Evolutionary conservation across 163 green algal species (phyloP).

Genomic region (Scenedesmus sp.): DNA sequence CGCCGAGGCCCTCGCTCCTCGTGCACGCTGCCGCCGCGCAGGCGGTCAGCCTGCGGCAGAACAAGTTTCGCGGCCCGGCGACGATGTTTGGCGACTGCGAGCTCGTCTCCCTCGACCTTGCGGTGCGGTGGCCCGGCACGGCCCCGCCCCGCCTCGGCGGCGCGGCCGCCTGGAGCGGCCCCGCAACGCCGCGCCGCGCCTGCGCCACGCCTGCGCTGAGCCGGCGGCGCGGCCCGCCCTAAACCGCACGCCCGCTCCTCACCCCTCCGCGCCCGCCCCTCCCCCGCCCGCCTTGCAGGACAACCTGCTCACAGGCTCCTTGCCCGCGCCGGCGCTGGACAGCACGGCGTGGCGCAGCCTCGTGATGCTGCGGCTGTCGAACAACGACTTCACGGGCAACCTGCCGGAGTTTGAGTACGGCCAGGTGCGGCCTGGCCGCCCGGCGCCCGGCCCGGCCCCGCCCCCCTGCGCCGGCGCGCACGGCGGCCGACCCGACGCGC

Average conservation of each 20-base stretch:
- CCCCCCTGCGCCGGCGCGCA: too few relatives aligned
- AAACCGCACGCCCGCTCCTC: too few relatives aligned
- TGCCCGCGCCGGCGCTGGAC: constrained; percentile 9
- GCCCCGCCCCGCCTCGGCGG: too few relatives aligned
- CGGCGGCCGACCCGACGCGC: too few relatives aligned
- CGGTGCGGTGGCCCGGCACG: neutral
- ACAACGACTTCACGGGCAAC: constrained; percentile 1
- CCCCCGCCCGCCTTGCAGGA: too few relatives aligned
- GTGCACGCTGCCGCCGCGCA: neutral
- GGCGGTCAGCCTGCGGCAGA: constrained; percentile 21
- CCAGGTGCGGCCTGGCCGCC: neutral
- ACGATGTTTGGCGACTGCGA: constrained; percentile 13
- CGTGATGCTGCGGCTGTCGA: neutral
- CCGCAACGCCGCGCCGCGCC: too few relatives aligned
- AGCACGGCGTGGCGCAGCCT: neutral
- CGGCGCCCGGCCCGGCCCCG: neutral
- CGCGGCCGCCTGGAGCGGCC: too few relatives aligned
- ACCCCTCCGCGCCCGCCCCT: too few relatives aligned
- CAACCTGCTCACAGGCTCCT: neutral
- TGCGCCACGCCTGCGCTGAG: too few relatives aligned
- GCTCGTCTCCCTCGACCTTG: constrained; percentile 19
- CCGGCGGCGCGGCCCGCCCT: too few relatives aligned
- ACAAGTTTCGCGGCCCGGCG: neutral
- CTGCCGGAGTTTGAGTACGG: neutral
- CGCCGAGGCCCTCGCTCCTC: neutral